Base-by-base conservation (phyloP, 1,284 basidiomycete species). In the Ustilago vetiveriae region DNA sequence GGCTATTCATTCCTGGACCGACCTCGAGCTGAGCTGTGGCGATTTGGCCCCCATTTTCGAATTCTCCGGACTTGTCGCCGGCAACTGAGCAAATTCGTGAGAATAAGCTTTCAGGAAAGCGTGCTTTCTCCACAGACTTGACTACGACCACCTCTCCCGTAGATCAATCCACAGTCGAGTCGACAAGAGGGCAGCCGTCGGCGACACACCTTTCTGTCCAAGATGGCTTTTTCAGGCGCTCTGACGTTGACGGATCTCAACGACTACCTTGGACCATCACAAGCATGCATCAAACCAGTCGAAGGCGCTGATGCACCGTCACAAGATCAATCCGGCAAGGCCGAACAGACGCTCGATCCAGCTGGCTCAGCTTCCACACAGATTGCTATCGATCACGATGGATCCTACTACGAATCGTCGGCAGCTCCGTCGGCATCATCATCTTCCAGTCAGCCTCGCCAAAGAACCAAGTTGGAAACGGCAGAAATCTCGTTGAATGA, bases 251-350 rank as follows among this genome's bases (percentile, higher is more conserved):
- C 92, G 17, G 95, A 98, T 83, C 87, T 99, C 40, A 98, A 98
- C 83, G 96, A 98, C 84, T 99, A 95, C 82, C 91, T 99, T 44
- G 92, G 93, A 0, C 96, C 96, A 3, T 92, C 94, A 1, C 95
- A 98, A 84, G 90, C 91, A 37, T 99, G 96, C 83, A 98, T 98
- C 83, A 98, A 98, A 80, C 95, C 96, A 3, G 92, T 98, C 21
- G 82, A 84, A 56, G 58, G 58, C 4, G 38, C 51, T 10, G 48
- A 49, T 41, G 50, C 55, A 16, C 55, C 62, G 1, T 39, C 41
- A 24, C 30, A 43, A 14, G 44, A 48, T 14, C 35, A 32, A 82
- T 76, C 82, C 32, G 41, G 16, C 27, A 1, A 21, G 9, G 16
- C 37, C 21, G 42, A 44, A 14, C 80, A 84, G 35, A 74, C 82